Evolutionary conservation across 2,329 filamentous ascomycete species (phyloP), one percentile per base, ranked within the genome.

Genomic region (Salinomyces thailandicus): DNA sequence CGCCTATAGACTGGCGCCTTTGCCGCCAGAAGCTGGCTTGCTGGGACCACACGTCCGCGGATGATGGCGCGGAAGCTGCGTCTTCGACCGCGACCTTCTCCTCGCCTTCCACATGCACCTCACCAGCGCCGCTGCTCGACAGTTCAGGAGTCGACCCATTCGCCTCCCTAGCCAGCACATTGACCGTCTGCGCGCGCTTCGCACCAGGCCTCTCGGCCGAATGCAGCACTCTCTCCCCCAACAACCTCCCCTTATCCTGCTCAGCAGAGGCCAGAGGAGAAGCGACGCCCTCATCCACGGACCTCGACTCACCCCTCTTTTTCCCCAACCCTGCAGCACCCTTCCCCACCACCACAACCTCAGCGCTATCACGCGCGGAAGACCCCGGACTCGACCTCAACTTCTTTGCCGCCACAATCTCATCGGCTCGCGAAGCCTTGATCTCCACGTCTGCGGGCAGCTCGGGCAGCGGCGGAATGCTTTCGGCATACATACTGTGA

Each of bases 21-120:
- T 55, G 42, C 13, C 46, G 48, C 53, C 54, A 59, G 5, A 50
- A 40, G 8, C 38, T 39, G 1, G 54, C 52, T 36, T 59, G 53
- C 28, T 49, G 46, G 17, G 52, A 52, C 51, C 54, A 58, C 1
- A 41, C 41, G 50, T 39, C 46, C 43, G 49, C 4, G 48, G 49
- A 20, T 45, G 39, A 18, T 49, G 47, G 41, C 39, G 43, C 7
- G 49, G 33, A 13, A 47, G 40, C 16, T 46, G 48, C 8, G 34
- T 43, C 4, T 49, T 42, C n/a, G 45, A 45, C n/a, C 12, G 19
- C 5, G 11, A 15, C n/a, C 14, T n/a, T 9, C 15, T 30, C 27
- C 7, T 12, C 9, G 6, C 15, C 27, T 8, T 30, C 27, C 8
- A 30, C 13, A 12, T 6, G 8, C 13, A 6, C 7, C 27, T 30